Conservation (phyloP, 1,139 yeast genomes). For the Blastobotrys persicus region DNA sequence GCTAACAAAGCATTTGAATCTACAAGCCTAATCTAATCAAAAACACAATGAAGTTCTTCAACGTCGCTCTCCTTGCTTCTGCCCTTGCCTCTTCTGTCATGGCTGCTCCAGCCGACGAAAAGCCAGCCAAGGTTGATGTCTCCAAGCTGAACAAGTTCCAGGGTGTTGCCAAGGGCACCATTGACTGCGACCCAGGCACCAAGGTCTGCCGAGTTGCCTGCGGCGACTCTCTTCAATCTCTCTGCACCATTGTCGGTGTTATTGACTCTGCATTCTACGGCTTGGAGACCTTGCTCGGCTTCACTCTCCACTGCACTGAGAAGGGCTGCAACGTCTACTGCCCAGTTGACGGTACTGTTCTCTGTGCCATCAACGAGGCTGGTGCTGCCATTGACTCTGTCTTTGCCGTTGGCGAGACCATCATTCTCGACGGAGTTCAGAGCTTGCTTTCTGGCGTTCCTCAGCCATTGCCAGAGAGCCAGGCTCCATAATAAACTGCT, state of each 20-base stretch:
- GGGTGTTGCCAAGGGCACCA: slow-evolving; percentile 11
- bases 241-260: slow-evolving; percentile 20
- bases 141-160: slow-evolving; percentile 8
- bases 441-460: slow-evolving; percentile 11
- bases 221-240: slow-evolving; percentile 14
- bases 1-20: too few relatives aligned
- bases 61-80: slow-evolving; percentile 8
- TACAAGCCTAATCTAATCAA: too few relatives aligned
- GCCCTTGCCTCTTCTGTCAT: slow-evolving; percentile 10
- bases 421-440: slow-evolving; percentile 17
- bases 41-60: slow-evolving; percentile 10
- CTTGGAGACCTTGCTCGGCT: slow-evolving; percentile 20
- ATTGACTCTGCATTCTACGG: slow-evolving; percentile 22
- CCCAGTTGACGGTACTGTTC: slow-evolving; percentile 20
- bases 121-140: not conserved
- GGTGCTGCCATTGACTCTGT: slow-evolving; percentile 22
- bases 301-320: slow-evolving; percentile 17
- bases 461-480: slow-evolving; percentile 3
- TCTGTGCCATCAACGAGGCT: slow-evolving; percentile 20
- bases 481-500: not conserved
- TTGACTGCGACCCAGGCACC: slow-evolving; percentile 20
- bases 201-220: slow-evolving; percentile 19
- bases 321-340: slow-evolving; percentile 21
- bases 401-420: slow-evolving; percentile 22
- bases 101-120: slow-evolving; percentile 12